These are phyloP conservation scores for Penicillium desertorum DNA, from an alignment of 495 filamentous ascomycete genomes.

Conservation along the genomic window DNA sequence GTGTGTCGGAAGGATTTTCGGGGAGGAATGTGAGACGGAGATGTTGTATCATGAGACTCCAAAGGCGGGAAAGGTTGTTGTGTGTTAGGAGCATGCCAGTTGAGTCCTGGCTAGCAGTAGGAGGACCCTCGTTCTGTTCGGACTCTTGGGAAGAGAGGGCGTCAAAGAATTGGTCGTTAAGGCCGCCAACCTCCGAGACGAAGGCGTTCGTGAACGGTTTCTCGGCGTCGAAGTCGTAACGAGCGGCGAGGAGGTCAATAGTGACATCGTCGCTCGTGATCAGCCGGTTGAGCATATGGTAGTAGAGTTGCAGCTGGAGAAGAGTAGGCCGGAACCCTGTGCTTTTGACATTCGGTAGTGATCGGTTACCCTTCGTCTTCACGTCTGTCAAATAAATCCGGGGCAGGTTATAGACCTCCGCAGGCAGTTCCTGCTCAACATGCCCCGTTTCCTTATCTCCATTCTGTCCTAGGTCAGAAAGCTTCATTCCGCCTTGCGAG, in stretches of 20 bases:
- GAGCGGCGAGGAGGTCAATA: slow-evolving; percentile 61
- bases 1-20: slow-evolving; percentile 15
- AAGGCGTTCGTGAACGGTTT: slow-evolving; percentile 74
- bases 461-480: slow-evolving; percentile 33
- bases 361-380: slow-evolving; percentile 70
- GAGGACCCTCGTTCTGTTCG: slow-evolving; percentile 30
- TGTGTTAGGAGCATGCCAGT: slow-evolving; percentile 57
- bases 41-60: slow-evolving; percentile 64
- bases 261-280: slow-evolving; percentile 67
- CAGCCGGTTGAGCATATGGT: slow-evolving; percentile 75
- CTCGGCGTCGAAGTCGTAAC: slow-evolving; percentile 65
- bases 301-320: slow-evolving; percentile 90
- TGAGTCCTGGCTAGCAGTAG: slow-evolving; percentile 44
- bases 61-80: slow-evolving; percentile 61
- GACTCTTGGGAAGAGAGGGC: slow-evolving; percentile 34
- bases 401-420: slow-evolving; percentile 31
- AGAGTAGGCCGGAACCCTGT: slow-evolving; percentile 71
- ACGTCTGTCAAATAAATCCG: slow-evolving; percentile 80
- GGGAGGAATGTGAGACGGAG: slow-evolving; percentile 62
- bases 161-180: slow-evolving; percentile 61
- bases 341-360: slow-evolving; percentile 59
- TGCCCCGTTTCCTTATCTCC: slow-evolving; percentile 5
- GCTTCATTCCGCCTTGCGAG: slow-evolving; percentile 38
- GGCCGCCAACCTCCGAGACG: slow-evolving; percentile 69
- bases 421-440: slow-evolving; percentile 17